Evolutionary conservation across 2,329 filamentous ascomycete species (phyloP).

Genomic region (Gnomoniopsis smithogilvyi): DNA sequence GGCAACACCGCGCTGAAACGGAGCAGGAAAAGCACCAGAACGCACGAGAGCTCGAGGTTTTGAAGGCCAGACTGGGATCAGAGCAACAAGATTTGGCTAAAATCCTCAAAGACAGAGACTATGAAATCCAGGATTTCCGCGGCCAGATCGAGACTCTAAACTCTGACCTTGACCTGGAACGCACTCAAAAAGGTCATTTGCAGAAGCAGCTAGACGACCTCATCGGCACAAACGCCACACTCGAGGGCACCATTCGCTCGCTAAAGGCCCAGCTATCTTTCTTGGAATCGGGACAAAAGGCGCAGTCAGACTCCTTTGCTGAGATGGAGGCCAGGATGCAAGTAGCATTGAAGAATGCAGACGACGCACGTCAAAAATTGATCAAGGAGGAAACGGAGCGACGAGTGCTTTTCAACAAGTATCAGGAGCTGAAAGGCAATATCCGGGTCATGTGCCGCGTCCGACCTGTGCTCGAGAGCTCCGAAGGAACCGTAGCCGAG

Average conservation of each 20-base stretch:
- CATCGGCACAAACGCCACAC: slow-evolving; percentile 57
- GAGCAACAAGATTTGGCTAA: slow-evolving; percentile 50
- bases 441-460: slow-evolving; percentile 98
- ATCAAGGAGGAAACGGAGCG: slow-evolving; percentile 88
- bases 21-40: slow-evolving; percentile 58
- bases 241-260: slow-evolving; percentile 73
- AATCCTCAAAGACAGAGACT: slow-evolving; percentile 49
- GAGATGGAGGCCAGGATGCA: slow-evolving; percentile 77
- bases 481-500: slow-evolving; percentile 65
- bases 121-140: slow-evolving; percentile 48
- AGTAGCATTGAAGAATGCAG: slow-evolving; percentile 68
- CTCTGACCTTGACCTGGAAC: slow-evolving; percentile 59
- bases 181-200: slow-evolving; percentile 53
- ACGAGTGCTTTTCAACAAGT: slow-evolving; percentile 92
- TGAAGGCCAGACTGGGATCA: slow-evolving; percentile 50
- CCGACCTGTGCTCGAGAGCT: slow-evolving; percentile 62
- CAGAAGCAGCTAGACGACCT: slow-evolving; percentile 55
- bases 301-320: slow-evolving; percentile 82
- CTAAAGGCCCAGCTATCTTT: slow-evolving; percentile 83
- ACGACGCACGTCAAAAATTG: slow-evolving; percentile 74
- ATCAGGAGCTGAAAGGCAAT: slow-evolving; percentile 96
- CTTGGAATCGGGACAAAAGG: slow-evolving; percentile 84
- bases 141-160: slow-evolving; percentile 44
- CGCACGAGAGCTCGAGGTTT: slow-evolving; percentile 59
- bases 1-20: slow-evolving; percentile 60